A percentile compares a stretch with the other conserved stretches of the same genome.
phyloP scores from a whole-genome alignment of 1,284 basidiomycete species.

The Ceratorhiza oryzae-sativae region DNA sequence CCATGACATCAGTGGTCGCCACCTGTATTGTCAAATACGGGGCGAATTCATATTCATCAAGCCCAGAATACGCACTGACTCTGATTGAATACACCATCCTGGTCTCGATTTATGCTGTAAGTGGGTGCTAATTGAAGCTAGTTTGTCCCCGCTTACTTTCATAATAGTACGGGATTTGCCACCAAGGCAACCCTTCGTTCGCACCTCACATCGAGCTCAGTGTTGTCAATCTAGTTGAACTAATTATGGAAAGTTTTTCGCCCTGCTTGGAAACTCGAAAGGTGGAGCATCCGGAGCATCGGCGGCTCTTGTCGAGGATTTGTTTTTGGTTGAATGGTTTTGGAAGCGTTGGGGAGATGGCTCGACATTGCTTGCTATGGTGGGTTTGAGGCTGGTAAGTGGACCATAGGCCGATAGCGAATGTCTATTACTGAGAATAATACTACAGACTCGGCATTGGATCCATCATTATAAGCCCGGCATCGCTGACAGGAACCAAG shows the following conservation, averaged over 20 bases:
- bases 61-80: neutral
- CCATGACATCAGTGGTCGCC: neutral
- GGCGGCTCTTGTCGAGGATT: neutral
- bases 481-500: neutral
- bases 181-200: neutral
- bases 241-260: neutral
- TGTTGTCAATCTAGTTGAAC: neutral
- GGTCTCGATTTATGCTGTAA: conserved; percentile 12
- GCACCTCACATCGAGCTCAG: conserved; percentile 13
- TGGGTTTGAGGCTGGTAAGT: conserved; percentile 23
- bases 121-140: neutral
- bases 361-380: conserved; percentile 20
- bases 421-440: neutral
- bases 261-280: too few relatives aligned
- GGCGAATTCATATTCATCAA: neutral
- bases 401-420: neutral
- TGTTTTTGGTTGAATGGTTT: conserved; percentile 12
- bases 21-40: conserved; percentile 9
- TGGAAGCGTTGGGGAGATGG: conserved; percentile 37
- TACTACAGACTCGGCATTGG: conserved; percentile 18
- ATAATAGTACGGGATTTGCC: neutral
- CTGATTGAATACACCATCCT: conserved; percentile 18
- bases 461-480: neutral
- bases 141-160: neutral
- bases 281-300: neutral